Evolutionary conservation across 2,329 filamentous ascomycete species (phyloP).

Genomic region (Microdochium nivale): DNA sequence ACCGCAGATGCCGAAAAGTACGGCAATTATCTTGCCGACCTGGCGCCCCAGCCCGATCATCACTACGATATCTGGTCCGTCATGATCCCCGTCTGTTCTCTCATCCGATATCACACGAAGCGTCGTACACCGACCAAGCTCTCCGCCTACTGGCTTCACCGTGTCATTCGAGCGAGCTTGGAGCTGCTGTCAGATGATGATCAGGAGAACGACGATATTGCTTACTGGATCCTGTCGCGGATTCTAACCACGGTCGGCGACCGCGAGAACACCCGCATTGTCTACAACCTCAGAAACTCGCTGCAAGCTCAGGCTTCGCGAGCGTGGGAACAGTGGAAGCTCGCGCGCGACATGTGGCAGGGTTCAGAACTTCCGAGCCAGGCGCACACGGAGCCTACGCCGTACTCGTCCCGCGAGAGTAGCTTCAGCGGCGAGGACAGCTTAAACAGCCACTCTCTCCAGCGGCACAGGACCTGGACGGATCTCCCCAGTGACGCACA

Average conservation of each 20-base stretch:
- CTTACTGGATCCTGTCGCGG: constrained; percentile 13
- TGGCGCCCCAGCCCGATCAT: constrained; percentile 14
- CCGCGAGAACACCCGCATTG: constrained; percentile 9
- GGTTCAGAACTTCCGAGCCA: background rate
- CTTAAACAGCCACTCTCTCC: background rate
- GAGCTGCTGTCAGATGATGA: constrained; percentile 19
- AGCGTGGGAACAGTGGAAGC: constrained; percentile 13
- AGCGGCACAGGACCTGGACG: background rate
- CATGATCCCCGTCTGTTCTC: constrained; percentile 11
- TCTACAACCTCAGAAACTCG: constrained; percentile 15
- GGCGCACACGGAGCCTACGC: background rate
- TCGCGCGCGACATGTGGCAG: background rate
- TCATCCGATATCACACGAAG: constrained; percentile 18
- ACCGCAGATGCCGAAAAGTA: constrained; percentile 11
- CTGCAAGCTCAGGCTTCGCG: constrained; percentile 9
- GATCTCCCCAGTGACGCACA: too few species aligned
- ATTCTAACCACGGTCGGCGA: constrained; percentile 14
- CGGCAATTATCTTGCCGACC: constrained; percentile 9
- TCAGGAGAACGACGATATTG: constrained; percentile 16
- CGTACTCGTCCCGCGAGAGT: background rate
- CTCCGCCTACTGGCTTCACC: constrained; percentile 9
- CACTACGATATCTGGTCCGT: constrained; percentile 9
- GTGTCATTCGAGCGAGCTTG: constrained; percentile 13
- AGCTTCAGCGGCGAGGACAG: background rate
- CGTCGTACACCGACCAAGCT: constrained; percentile 8